These are phyloP conservation scores for Tulasnella sp. DNA, from an alignment of 768 basidiomycete genomes.

Conservation along the genomic window DNA sequence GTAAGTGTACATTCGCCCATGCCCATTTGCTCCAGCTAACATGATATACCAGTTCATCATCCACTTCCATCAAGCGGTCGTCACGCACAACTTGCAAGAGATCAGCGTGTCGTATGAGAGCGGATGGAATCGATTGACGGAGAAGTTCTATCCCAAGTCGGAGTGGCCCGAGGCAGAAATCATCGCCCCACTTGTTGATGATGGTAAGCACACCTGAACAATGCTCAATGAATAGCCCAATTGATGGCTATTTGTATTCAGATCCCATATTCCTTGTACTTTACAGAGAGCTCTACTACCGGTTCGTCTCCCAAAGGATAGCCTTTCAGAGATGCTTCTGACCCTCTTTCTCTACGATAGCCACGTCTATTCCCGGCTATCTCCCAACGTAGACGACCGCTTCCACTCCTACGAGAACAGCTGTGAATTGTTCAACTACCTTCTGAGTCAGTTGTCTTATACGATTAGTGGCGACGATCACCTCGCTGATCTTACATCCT, in stretches of 20 bases:
- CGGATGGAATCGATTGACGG: conserved; percentile 93
- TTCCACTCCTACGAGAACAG: conserved; percentile 98
- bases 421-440: conserved; percentile 96
- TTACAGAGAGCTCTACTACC: conserved; percentile 91
- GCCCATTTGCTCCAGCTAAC: conserved; percentile 4
- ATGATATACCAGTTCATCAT: conserved; percentile 70
- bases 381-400: conserved; percentile 92
- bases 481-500: neutral
- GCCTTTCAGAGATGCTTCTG: too few relatives aligned
- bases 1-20: conserved; percentile 35
- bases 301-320: conserved; percentile 25
- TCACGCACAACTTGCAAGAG: conserved; percentile 80
- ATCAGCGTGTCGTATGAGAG: conserved; percentile 93
- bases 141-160: conserved; percentile 86
- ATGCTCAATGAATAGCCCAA: neutral
- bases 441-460: conserved; percentile 57
- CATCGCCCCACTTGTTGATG: conserved; percentile 87
- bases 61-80: conserved; percentile 87
- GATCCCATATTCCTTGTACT: conserved; percentile 94
- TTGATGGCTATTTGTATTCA: conserved; percentile 23
- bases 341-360: conserved; percentile 26
- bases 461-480: neutral
- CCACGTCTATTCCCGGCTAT: conserved; percentile 90
- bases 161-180: conserved; percentile 98
- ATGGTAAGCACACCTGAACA: conserved; percentile 44